Conservation (phyloP, 148 eudicot species). For the Spergularia bocconei region DNA sequence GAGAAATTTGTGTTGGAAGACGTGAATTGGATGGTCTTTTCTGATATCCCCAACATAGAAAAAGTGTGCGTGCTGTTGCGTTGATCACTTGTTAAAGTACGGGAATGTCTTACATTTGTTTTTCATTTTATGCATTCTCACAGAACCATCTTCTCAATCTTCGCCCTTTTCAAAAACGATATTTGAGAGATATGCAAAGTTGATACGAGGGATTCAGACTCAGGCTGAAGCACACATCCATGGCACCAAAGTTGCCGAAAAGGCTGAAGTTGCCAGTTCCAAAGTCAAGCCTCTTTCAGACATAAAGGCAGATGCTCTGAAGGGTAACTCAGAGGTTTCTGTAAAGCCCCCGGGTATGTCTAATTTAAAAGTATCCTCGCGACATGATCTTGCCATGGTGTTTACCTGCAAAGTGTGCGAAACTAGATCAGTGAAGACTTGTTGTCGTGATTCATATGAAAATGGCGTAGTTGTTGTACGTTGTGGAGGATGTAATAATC, state of each 20-base stretch:
- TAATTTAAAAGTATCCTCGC: slow-evolving; percentile 56
- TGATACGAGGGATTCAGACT: slow-evolving; percentile 38
- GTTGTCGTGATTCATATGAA: slow-evolving; percentile 80
- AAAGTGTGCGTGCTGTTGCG: background rate
- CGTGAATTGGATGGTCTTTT: background rate
- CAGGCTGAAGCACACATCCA: slow-evolving; percentile 32
- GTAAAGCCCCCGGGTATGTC: slow-evolving; percentile 32
- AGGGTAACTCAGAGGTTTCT: slow-evolving; percentile 13
- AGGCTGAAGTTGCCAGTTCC: slow-evolving; percentile 25
- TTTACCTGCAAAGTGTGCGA: slow-evolving; percentile 89
- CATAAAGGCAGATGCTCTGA: slow-evolving; percentile 16
- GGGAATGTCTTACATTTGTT: slow-evolving; percentile 11
- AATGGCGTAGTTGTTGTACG: slow-evolving; percentile 86
- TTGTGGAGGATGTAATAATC: slow-evolving; percentile 78
- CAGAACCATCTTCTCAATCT: slow-evolving; percentile 31
- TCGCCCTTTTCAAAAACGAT: slow-evolving; percentile 28
- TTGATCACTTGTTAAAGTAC: background rate
- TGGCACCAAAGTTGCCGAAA: slow-evolving; percentile 21
- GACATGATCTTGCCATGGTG: slow-evolving; percentile 82
- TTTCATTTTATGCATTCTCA: slow-evolving; percentile 1
- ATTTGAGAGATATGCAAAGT: slow-evolving; percentile 15
- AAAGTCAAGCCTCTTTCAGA: slow-evolving; percentile 21
- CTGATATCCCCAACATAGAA: background rate
- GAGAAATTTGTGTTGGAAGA: background rate
- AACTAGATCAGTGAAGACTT: slow-evolving; percentile 69